These are phyloP conservation scores for Verticillium nonalfalfae DNA, from an alignment of 2,329 filamentous ascomycete genomes.

Conservation along the genomic window DNA sequence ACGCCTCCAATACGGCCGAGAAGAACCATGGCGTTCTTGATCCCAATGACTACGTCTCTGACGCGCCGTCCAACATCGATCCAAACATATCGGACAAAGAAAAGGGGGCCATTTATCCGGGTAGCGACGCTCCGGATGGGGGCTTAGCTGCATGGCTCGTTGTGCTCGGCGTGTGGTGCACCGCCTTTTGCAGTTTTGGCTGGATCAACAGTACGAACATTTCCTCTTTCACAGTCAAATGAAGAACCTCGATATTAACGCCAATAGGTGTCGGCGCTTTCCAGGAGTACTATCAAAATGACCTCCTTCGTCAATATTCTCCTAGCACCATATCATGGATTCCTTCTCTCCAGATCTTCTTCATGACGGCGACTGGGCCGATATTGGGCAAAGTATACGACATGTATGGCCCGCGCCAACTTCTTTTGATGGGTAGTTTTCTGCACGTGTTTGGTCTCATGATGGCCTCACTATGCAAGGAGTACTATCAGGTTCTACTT, in stretches of 20 bases:
- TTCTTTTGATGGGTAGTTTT: conserved; percentile 26
- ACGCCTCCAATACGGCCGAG: not conserved
- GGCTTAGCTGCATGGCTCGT: conserved; percentile 18
- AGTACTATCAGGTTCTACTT: conserved; percentile 35
- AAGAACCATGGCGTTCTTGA: not conserved
- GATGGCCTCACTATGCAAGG: conserved; percentile 34
- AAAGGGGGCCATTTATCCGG: not conserved
- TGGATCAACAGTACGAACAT: conserved; percentile 26
- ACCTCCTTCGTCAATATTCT: conserved; percentile 21
- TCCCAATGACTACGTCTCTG: not conserved
- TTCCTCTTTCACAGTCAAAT: conserved; percentile 6
- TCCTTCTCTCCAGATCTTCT: conserved; percentile 32
- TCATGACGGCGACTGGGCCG: conserved; percentile 32
- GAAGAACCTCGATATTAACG: conserved; percentile 8
- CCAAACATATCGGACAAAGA: not conserved
- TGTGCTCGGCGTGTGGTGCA: conserved; percentile 15
- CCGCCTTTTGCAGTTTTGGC: conserved; percentile 16
- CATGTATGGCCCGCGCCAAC: conserved; percentile 29
- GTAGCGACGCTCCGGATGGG: conserved; percentile 12
- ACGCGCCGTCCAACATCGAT: not conserved
- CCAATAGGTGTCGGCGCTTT: conserved; percentile 30
- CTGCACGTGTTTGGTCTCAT: conserved; percentile 33
- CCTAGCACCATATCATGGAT: conserved; percentile 38
- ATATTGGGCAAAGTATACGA: conserved; percentile 35
- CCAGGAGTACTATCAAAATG: conserved; percentile 35